Percentiles rank a stretch among this genome's conserved stretches.
These are phyloP conservation scores for Vaccinium darrowii DNA, from an alignment of 148 eudicot genomes.

Conservation along the genomic window DNA sequence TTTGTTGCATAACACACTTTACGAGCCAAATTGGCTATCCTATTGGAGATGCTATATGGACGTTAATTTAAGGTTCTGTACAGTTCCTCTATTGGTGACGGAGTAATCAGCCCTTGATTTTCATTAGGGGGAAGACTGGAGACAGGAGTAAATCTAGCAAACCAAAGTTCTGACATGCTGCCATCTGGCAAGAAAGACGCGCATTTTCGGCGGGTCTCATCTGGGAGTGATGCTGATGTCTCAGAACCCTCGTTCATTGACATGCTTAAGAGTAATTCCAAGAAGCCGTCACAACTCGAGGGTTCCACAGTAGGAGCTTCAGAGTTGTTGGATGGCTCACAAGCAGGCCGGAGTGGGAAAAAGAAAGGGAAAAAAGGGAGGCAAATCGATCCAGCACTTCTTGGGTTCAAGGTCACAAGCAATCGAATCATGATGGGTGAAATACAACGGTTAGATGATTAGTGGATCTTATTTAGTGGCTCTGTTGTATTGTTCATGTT, in stretches of 20 bases:
- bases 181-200: constrained; percentile 48
- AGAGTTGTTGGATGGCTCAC: constrained; percentile 52
- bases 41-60: too few species aligned
- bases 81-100: background rate
- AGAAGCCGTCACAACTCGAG: constrained; percentile 62
- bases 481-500: constrained; percentile 3
- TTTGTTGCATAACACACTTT: too few species aligned
- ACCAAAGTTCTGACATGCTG: constrained; percentile 32
- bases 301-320: constrained; percentile 13
- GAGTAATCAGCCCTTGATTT: too few species aligned
- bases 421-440: constrained; percentile 97
- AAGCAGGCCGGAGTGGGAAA: constrained; percentile 57
- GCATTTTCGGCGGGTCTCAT: constrained; percentile 66
- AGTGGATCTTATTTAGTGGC: background rate
- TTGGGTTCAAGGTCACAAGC: constrained; percentile 89
- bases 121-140: constrained; percentile 53
- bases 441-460: constrained; percentile 83
- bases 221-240: constrained; percentile 74
- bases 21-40: too few species aligned
- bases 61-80: background rate
- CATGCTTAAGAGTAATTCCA: constrained; percentile 80
- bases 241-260: constrained; percentile 80
- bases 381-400: constrained; percentile 87
- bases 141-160: constrained; percentile 29
- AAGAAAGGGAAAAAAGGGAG: constrained; percentile 91